These are phyloP conservation scores for Boletus sp. DNA, from an alignment of 768 basidiomycete genomes.

Conservation along the genomic window DNA sequence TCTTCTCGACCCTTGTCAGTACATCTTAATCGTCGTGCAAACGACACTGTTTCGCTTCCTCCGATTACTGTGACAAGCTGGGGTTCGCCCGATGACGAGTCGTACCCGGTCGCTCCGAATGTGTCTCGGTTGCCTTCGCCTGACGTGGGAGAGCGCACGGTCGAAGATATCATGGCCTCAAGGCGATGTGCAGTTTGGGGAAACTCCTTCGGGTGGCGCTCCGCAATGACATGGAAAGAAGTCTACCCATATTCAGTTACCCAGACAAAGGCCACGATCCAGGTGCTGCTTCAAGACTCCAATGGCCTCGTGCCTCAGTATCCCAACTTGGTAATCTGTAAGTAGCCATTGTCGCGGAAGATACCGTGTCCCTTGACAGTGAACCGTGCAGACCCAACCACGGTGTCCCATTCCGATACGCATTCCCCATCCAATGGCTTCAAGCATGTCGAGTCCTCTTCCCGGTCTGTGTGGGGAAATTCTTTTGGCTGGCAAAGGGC, in stretches of 20 bases:
- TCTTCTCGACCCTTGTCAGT: slow-evolving; percentile 48
- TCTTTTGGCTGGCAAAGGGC: slow-evolving; percentile 21
- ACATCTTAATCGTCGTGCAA: slow-evolving; percentile 48
- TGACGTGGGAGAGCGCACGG: slow-evolving; percentile 52
- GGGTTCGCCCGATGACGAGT: slow-evolving; percentile 45
- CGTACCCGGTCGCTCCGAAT: slow-evolving; percentile 33
- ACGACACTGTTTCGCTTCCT: slow-evolving; percentile 54
- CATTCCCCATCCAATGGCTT: slow-evolving; percentile 23
- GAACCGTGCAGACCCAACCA: slow-evolving; percentile 32
- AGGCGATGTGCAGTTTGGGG: slow-evolving; percentile 17
- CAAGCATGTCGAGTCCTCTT: background rate
- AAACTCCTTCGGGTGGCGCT: slow-evolving; percentile 24
- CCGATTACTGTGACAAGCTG: slow-evolving; percentile 42
- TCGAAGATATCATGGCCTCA: slow-evolving; percentile 11
- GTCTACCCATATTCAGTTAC: slow-evolving; percentile 17
- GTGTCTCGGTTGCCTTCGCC: slow-evolving; percentile 48
- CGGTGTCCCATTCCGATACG: slow-evolving; percentile 34
- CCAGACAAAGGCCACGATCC: background rate
- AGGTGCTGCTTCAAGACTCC: slow-evolving; percentile 6
- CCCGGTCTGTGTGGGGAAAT: slow-evolving; percentile 7
- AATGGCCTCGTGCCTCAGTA: slow-evolving; percentile 17
- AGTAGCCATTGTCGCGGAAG: slow-evolving; percentile 3
- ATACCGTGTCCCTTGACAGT: background rate
- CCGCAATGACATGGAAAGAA: slow-evolving; percentile 18
- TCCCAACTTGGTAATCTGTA: slow-evolving; percentile 31